Evolutionary conservation across 352 stramenopile species (phyloP), one percentile per base, ranked within the genome.

Genomic region (Globisporangium megalacanthum): DNA sequence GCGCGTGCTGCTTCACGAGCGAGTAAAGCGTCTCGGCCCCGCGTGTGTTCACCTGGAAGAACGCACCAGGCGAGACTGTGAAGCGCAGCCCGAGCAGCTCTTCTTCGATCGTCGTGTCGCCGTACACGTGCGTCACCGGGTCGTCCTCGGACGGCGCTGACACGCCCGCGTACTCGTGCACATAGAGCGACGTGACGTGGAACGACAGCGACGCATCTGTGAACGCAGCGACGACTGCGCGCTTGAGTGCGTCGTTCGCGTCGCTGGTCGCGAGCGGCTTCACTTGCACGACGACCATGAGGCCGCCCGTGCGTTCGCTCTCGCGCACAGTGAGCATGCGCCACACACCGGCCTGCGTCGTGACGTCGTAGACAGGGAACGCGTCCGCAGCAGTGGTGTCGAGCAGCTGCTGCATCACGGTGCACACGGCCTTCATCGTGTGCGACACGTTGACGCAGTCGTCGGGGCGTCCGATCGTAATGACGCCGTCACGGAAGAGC

Each of bases 21-120:
- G 86, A 83, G 74, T 99, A 99, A 1, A 99, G 82, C 39, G 90
- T 82, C 72, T 99, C 96, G 0, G 96, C 96, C 49, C 90, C 92
- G 44, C 70, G 70, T 1, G 96, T 98, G 68, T 99, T 99, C 4
- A 98, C 96, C 57, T 97, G 90, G 75, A 98, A 98, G 73, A 98
- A 98, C 3, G 94, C 94, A 8, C 82, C 79, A 3, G 94, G 88
- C 2, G 90, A 97, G 31, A 98, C 83, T 6, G 68, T 83, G 66
- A 98, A 98, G 47, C 77, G 75, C 68, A 94, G 85, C n/a, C 77
- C 88, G 22, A 96, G 65, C 47, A 98, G 60, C 14, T 88, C 63
- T 52, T 98, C 89, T 53, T 92, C 77, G 20, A 98, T 88, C 39
- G 73, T 77, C 14, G 65, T 66, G 25, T 77, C 65, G 20, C 90